Percentiles rank a stretch among this genome's conserved stretches.
Evolutionary conservation across 2,329 filamentous ascomycete genomes (phyloP).

Genomic region (Aspergillus tamarii): DNA sequence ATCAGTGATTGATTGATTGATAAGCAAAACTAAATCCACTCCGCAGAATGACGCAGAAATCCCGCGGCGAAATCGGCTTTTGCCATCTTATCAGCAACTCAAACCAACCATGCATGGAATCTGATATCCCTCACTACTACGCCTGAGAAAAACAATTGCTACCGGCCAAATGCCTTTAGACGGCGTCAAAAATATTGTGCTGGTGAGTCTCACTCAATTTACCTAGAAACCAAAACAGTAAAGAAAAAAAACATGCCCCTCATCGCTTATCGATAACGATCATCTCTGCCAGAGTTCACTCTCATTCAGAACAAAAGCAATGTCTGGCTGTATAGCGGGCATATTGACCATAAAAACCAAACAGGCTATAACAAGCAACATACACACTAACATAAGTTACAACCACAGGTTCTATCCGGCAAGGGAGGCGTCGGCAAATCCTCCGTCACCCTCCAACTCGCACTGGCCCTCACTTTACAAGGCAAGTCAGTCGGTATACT

Average conservation of each 20-base stretch:
- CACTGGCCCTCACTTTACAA: conserved; percentile 80
- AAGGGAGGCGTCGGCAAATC: conserved; percentile 99
- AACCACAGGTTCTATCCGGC: conserved; percentile 73
- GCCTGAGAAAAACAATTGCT: not conserved
- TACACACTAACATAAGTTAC: conserved; percentile 13
- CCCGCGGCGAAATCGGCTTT: conserved; percentile 23
- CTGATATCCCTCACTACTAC: not conserved
- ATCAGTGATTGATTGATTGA: conserved; percentile 32
- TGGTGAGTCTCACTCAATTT: conserved; percentile 34
- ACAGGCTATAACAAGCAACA: not conserved
- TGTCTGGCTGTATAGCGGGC: not conserved
- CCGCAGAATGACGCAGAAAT: conserved; percentile 31
- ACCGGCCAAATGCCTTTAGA: conserved; percentile 43
- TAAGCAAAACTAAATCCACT: conserved; percentile 25
- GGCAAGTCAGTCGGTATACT: conserved; percentile 92
- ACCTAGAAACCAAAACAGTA: conserved; percentile 1
- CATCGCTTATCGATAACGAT: conserved; percentile 45
- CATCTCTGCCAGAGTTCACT: not conserved
- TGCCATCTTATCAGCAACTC: conserved; percentile 6
- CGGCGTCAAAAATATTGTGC: conserved; percentile 48
- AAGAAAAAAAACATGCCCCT: conserved; percentile 21
- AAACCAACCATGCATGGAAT: conserved; percentile 2
- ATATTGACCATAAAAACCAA: not conserved
- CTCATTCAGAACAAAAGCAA: not conserved
- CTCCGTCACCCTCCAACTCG: conserved; percentile 94